Base-by-base conservation (phyloP, 139 green algal species). In the Chlorella sp. region DNA sequence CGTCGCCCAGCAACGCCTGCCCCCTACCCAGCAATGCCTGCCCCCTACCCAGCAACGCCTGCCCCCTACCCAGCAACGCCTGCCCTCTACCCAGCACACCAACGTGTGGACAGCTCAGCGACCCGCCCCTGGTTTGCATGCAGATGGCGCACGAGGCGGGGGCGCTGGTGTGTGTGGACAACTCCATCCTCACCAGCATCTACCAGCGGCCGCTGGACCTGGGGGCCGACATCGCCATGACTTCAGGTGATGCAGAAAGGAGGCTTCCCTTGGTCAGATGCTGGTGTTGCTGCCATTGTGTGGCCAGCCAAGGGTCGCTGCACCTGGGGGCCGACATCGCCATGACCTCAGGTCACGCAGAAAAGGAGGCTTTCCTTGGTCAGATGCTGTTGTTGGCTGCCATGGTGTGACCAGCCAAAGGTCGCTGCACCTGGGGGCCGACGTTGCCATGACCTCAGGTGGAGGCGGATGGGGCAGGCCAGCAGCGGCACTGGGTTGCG, bases 211-310 rank as follows among this genome's bases (percentile, higher is more conserved):
- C 92, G 19, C 89, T 98, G 73, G 91, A 93, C 56, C 89, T 99
- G 69, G 96, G 96, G 1, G 96, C 97, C n/a, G 97, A 99, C 93
- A 98, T 99, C 86, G 90, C 87, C 86, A 99, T 99, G 97, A 98
- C 94, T 8, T 96, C 89, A 32, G 76, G 76, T 70, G 48, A 43
- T 48, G 36, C 38, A 24, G 68, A 36, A 7, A 36, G 13, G 28
- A 36, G 22, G 11, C 56, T 24, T 20, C 56, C 56, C 56, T 19
- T 65, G 56, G 22, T 65, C 56, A n/a, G n/a, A n/a, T n/a, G n/a
- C n/a, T n/a, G n/a, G n/a, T n/a, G n/a, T n/a, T n/a, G n/a, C n/a
- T n/a, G n/a, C n/a, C n/a, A n/a, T n/a, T n/a, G n/a, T n/a, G n/a
- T n/a, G n/a, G n/a, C n/a, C n/a, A n/a, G n/a, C 85, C 96, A 96